Conservation (phyloP, 1,284 basidiomycete species). For the Cystobasidiaceae sp. region DNA sequence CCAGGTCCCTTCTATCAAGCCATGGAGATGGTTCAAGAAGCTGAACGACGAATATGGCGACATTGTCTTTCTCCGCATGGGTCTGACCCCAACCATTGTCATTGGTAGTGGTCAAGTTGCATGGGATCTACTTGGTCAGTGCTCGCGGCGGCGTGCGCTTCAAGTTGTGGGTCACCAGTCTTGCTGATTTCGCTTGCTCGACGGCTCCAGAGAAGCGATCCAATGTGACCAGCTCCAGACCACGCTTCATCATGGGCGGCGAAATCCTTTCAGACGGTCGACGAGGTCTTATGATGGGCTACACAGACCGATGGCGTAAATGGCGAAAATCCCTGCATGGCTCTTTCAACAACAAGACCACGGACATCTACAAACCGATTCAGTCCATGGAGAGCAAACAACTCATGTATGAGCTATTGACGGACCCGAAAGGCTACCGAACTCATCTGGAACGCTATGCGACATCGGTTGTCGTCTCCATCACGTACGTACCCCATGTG, state of each 20-base stretch:
- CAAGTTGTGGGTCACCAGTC: background rate
- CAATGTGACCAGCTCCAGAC: constrained; percentile 54
- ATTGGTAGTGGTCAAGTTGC: constrained; percentile 54
- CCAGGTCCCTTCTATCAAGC: constrained; percentile 53
- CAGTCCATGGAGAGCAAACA: constrained; percentile 17
- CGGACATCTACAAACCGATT: constrained; percentile 46
- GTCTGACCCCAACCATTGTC: constrained; percentile 54
- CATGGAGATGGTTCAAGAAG: constrained; percentile 54
- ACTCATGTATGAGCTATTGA: constrained; percentile 20
- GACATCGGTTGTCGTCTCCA: constrained; percentile 12
- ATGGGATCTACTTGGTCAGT: constrained; percentile 51
- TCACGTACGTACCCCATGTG: too few relatives aligned
- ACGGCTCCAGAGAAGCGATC: constrained; percentile 51
- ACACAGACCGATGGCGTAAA: constrained; percentile 52
- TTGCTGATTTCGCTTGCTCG: background rate
- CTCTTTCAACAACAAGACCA: constrained; percentile 49
- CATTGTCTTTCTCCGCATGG: constrained; percentile 56
- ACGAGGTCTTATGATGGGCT: constrained; percentile 54
- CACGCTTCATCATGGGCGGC: constrained; percentile 52
- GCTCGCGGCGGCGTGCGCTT: too few relatives aligned
- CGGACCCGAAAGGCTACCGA: constrained; percentile 18
- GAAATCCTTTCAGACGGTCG: constrained; percentile 54
- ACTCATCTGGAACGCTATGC: constrained; percentile 23
- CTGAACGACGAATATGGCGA: constrained; percentile 54
- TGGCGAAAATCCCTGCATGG: constrained; percentile 56